Conservation (phyloP, 2,329 filamentous ascomycete species). For the Pestalotiopsis sp. region DNA sequence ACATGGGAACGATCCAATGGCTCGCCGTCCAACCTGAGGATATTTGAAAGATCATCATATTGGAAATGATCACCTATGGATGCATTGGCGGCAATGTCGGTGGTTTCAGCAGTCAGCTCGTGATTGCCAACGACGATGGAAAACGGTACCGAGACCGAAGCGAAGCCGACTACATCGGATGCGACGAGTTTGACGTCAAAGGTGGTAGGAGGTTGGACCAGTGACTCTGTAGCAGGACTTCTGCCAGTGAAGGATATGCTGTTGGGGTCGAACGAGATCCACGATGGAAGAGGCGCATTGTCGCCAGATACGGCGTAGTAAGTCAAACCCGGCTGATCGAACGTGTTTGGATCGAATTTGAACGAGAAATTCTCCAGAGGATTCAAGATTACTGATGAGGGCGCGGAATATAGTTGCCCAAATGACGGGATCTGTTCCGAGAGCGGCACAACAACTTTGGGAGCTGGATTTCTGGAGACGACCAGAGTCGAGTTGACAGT, state of each 20-base stretch:
- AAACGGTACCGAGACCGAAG: constrained; percentile 65
- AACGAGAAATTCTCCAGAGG: constrained; percentile 55
- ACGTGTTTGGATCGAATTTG: constrained; percentile 58
- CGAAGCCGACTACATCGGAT: constrained; percentile 78
- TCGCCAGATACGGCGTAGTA: constrained; percentile 79
- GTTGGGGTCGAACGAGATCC: constrained; percentile 72
- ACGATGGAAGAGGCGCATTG: constrained; percentile 82
- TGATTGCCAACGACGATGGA: constrained; percentile 72
- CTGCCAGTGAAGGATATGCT: constrained; percentile 69
- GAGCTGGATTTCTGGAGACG: constrained; percentile 59
- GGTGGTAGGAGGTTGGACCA: constrained; percentile 67
- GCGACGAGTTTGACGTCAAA: constrained; percentile 75
- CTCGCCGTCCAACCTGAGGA: constrained; percentile 59
- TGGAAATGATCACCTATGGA: constrained; percentile 50
- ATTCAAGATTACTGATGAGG: constrained; percentile 57
- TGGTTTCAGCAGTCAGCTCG: constrained; percentile 63
- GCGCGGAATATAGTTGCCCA: constrained; percentile 56
- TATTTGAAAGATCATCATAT: constrained; percentile 51
- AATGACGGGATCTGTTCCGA: constrained; percentile 57
- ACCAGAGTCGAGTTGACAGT: constrained; percentile 70
- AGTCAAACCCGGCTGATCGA: constrained; percentile 58
- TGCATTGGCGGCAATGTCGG: constrained; percentile 56
- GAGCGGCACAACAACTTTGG: constrained; percentile 55
- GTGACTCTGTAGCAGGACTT: constrained; percentile 64
- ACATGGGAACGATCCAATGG: constrained; percentile 51